These are phyloP conservation scores for Apiotrichum mycotoxinovorans DNA, from an alignment of 1,284 basidiomycete species.

Conservation along the genomic window DNA sequence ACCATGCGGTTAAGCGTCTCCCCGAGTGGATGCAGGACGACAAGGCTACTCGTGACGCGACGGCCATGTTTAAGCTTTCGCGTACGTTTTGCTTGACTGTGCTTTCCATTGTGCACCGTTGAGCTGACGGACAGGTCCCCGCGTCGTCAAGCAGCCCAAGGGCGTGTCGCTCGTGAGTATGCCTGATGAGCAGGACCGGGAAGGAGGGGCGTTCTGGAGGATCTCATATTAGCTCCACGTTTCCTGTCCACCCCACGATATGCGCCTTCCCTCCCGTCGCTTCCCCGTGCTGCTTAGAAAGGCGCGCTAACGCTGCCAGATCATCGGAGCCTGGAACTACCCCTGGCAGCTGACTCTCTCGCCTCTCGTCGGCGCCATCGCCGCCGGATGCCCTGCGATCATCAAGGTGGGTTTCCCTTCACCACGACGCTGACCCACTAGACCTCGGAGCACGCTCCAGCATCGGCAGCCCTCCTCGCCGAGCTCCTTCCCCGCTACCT, in stretches of 20 bases:
- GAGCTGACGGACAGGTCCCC: slow-evolving; percentile 60
- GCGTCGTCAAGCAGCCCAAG: slow-evolving; percentile 70
- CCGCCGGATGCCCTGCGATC: slow-evolving; percentile 70
- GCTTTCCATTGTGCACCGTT: neutral
- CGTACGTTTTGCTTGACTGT: too few relatives aligned
- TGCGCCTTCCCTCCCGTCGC: too few relatives aligned
- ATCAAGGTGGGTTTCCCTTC: slow-evolving; percentile 57
- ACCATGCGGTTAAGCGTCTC: slow-evolving; percentile 63
- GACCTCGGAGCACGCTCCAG: slow-evolving; percentile 73
- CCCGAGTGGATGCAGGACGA: slow-evolving; percentile 73
- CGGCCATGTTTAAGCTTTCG: slow-evolving; percentile 39
- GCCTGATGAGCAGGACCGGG: neutral
- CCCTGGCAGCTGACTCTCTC: slow-evolving; percentile 56
- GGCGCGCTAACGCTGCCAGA: slow-evolving; percentile 17
- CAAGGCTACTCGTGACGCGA: slow-evolving; percentile 56
- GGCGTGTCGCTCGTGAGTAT: slow-evolving; percentile 62
- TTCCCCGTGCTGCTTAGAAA: neutral
- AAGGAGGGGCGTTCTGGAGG: too few relatives aligned
- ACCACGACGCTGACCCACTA: slow-evolving; percentile 3
- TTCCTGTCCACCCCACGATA: too few relatives aligned
- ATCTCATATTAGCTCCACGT: too few relatives aligned
- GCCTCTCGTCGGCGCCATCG: slow-evolving; percentile 69
- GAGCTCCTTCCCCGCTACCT: slow-evolving; percentile 77
- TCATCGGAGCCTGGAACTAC: slow-evolving; percentile 56
- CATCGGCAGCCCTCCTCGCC: slow-evolving; percentile 63